Percentiles rank a stretch among this genome's conserved stretches.
These are phyloP conservation scores for Pichia cabralensis DNA, from an alignment of 805 yeast genomes.

Conservation along the genomic window DNA sequence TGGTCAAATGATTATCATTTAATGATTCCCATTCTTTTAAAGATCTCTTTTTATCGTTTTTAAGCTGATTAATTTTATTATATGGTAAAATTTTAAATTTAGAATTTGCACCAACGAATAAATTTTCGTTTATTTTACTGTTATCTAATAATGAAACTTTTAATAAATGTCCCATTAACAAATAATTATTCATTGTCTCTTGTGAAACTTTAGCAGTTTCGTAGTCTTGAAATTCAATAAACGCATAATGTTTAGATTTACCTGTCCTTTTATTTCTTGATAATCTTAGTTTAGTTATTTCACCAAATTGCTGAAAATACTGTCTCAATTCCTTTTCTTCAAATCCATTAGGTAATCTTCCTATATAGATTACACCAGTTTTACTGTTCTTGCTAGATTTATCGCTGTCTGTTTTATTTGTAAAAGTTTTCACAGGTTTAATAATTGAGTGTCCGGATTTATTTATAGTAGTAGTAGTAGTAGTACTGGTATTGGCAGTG, in stretches of 20 bases:
- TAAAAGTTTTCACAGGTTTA: slow-evolving; percentile 5
- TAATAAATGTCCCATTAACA: slow-evolving; percentile 78
- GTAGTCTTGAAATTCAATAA: slow-evolving; percentile 64
- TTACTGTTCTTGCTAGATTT: slow-evolving; percentile 23
- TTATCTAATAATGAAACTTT: slow-evolving; percentile 49
- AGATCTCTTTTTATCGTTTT: slow-evolving; percentile 50
- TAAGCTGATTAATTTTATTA: slow-evolving; percentile 40
- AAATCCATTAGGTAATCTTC: slow-evolving; percentile 89
- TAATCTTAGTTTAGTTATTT: slow-evolving; percentile 62
- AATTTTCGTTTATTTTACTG: slow-evolving; percentile 43
- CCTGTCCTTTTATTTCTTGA: slow-evolving; percentile 90
- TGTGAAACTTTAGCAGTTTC: slow-evolving; percentile 84
- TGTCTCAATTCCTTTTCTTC: slow-evolving; percentile 69
- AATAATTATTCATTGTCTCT: slow-evolving; percentile 93
- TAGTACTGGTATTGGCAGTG: too few relatives aligned
- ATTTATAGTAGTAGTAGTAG: too few relatives aligned
- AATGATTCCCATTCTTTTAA: slow-evolving; percentile 46
- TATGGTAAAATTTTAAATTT: slow-evolving; percentile 52
- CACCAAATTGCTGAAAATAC: slow-evolving; percentile 89
- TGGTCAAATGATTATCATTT: slow-evolving; percentile 34
- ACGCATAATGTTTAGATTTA: slow-evolving; percentile 83
- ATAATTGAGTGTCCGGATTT: slow-evolving; percentile 18
- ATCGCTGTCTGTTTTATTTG: slow-evolving; percentile 2
- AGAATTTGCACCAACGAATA: slow-evolving; percentile 48
- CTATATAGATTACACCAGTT: slow-evolving; percentile 79